phyloP scores from a whole-genome alignment of 352 stramenopile species.

The Phytophthora cactorum region DNA sequence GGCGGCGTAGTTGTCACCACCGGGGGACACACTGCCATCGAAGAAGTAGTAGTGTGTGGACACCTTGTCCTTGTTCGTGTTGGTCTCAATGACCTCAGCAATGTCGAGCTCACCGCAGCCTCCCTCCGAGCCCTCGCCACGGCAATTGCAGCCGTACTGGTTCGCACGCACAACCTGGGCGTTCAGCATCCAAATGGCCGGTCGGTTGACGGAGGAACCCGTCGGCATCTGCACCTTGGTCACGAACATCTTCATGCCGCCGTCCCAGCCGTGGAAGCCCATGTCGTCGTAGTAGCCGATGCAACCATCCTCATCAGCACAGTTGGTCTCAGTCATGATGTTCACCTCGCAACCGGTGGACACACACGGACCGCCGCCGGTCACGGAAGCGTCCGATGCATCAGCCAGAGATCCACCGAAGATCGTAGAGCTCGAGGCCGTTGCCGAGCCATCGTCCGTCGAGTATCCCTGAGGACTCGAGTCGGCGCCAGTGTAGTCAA shows the following conservation, averaged over 20 bases:
- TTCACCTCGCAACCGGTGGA: conserved; percentile 75
- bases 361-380: conserved; percentile 52
- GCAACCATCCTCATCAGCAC: conserved; percentile 48
- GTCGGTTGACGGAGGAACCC: conserved; percentile 49
- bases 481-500: conserved; percentile 53
- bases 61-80: conserved; percentile 57
- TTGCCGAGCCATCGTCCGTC: conserved; percentile 32
- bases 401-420: conserved; percentile 46
- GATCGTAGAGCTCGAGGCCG: background rate
- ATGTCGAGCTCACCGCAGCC: conserved; percentile 79
- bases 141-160: conserved; percentile 84
- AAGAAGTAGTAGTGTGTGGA: conserved; percentile 82
- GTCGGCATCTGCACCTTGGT: conserved; percentile 71
- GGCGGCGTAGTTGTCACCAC: conserved; percentile 50
- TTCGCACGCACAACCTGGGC: conserved; percentile 67
- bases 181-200: conserved; percentile 82
- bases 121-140: conserved; percentile 50
- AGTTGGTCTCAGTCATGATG: conserved; percentile 73
- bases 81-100: conserved; percentile 75
- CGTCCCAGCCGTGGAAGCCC: conserved; percentile 69
- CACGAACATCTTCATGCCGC: conserved; percentile 79
- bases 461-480: conserved; percentile 62
- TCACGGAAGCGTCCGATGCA: conserved; percentile 47
- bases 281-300: conserved; percentile 71
- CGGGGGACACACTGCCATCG: conserved; percentile 50